Conservation (phyloP, 257 asterid species). For the Nemophila menziesii region DNA sequence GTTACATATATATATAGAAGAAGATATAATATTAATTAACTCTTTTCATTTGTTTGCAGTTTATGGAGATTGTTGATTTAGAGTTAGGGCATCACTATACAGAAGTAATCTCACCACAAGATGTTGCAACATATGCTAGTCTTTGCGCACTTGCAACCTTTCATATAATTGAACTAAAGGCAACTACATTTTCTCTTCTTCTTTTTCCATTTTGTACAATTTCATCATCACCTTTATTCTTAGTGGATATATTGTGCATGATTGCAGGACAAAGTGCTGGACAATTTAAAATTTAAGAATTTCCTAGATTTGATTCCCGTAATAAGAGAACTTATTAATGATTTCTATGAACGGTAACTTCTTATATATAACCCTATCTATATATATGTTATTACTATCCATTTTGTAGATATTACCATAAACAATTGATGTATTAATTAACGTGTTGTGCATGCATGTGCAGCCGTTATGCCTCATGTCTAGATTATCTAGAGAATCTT, state of each 20-base stretch:
- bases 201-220: conserved; percentile 1
- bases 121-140: conserved; percentile 95
- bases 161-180: conserved; percentile 93
- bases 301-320: conserved; percentile 95
- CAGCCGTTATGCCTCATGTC: conserved; percentile 93
- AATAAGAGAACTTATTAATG: conserved; percentile 85
- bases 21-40: conserved; percentile 3
- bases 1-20: no score
- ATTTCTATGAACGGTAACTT: conserved; percentile 78
- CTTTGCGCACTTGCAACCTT: conserved; percentile 97
- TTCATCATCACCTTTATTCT: conserved; percentile 4
- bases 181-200: conserved; percentile 9
- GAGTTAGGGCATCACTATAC: conserved; percentile 70
- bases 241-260: no score
- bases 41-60: conserved; percentile 37
- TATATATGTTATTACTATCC: neutral
- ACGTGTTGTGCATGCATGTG: no score
- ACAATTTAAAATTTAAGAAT: conserved; percentile 69
- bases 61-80: conserved; percentile 76
- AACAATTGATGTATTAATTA: no score
- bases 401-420: no score
- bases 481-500: conserved; percentile 77
- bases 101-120: conserved; percentile 90
- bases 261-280: conserved; percentile 93
- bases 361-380: neutral